Conservation (phyloP, 179 eudicot genomes). For the Heliamphora ciliata region DNA sequence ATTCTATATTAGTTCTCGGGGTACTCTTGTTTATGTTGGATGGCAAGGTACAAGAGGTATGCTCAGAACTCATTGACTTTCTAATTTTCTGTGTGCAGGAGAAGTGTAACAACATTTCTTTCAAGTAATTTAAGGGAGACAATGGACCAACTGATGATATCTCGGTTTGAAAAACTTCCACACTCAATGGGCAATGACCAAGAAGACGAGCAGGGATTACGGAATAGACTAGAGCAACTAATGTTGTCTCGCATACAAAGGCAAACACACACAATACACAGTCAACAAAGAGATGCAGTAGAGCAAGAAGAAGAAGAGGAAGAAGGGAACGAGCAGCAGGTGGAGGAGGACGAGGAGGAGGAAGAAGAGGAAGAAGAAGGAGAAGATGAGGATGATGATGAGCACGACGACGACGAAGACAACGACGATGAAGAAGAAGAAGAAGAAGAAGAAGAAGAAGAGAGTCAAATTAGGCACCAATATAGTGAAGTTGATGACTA, state of each 20-base stretch:
- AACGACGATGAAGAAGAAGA: conserved; percentile 10
- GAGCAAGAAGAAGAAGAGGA: neutral
- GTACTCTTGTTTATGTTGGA: neutral
- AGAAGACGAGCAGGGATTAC: conserved; percentile 21
- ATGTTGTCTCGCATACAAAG: conserved; percentile 12
- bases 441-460: neutral
- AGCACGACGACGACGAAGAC: conserved; percentile 15
- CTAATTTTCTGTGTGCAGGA: conserved; percentile 31
- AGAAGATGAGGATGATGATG: conserved; percentile 14
- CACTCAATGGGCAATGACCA: conserved; percentile 2
- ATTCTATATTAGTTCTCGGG: neutral
- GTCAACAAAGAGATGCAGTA: conserved; percentile 11
- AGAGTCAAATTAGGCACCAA: conserved; percentile 13
- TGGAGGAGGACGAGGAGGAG: conserved; percentile 19
- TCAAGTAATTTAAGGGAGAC: conserved; percentile 52
- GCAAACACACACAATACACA: conserved; percentile 4
- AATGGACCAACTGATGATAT: conserved; percentile 47
- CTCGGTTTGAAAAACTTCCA: conserved; percentile 33
- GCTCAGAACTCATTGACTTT: neutral
- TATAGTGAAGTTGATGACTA: conserved; percentile 13
- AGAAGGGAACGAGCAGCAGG: conserved; percentile 12
- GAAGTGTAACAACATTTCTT: conserved; percentile 63
- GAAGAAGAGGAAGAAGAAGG: neutral
- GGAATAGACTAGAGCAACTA: conserved; percentile 12
- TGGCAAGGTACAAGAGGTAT: neutral